Evolutionary conservation across 192 early-diverging fungal genomes (phyloP), one percentile per base, ranked within the genome.

Genomic region (Endogone sp.): DNA sequence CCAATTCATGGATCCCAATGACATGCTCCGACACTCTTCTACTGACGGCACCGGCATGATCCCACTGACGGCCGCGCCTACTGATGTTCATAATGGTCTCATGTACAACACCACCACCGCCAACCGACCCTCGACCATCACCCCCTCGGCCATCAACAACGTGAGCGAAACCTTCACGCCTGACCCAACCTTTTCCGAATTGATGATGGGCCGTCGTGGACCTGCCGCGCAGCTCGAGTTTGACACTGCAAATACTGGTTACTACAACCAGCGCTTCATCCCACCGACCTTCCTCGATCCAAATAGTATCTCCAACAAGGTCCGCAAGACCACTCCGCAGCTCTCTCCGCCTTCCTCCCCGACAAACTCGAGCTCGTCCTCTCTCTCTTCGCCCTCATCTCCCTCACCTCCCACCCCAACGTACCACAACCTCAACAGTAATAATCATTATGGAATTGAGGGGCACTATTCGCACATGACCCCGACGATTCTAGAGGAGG

Each of bases 1-100:
- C 9, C 68, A 74, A 70, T 75, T 78, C 44, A 67, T 77, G 26
- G 67, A 63, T 54, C 72, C 73, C 2, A 67, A 68, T 2, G 75
- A 75, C 56, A 49, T 49, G 60, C 56, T 57, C 60, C 29, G 60
- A 28, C 54, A 28, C 30, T 24, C 49, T 21, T 29, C 49, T 28
- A 37, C 62, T 3, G 29, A 31, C 37, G 4, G 4, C 4, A 8
- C 37, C 4, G 37, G 37, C 37, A 44, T 44, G 37, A 44, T 44
- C 37, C 37, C 37, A 4, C 37, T 44, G 4, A 13, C 37, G 4
- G 37, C 37, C 37, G 37, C 37, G 4, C 4, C 37, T 13, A 13
- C 37, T 13, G 37, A 13, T 13, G 37, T 44, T 13, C 37, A 44
- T 13, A 13, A 13, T 13, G 37, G 37, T 4, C 4, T 44, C 4